Evolutionary conservation across 257 asterid species (phyloP), one percentile per base, ranked within the genome.

Genomic region (Solanum peruvianum): DNA sequence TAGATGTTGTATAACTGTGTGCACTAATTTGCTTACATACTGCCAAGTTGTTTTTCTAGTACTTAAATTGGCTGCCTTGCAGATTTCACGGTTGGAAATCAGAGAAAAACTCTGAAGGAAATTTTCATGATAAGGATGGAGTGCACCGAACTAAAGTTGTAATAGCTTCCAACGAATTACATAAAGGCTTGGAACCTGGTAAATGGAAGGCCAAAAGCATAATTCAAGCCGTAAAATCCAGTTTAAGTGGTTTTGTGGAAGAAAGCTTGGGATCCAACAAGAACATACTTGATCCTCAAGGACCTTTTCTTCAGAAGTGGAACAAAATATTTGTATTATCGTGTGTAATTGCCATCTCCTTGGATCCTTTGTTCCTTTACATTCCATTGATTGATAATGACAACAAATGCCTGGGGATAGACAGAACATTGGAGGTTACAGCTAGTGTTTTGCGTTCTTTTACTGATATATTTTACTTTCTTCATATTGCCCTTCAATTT

Each of bases 311-410:
- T 87, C 99, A 96, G 88, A 94, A 92, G 86, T 96, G 99, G 99
- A 97, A 97, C 88, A 96, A 97, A 93, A 93, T 96, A 88, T 97
- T 96, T 87, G 98, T 97, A 62, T 90, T 96, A 41, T 91, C 94
- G 4, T 96, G 98, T 85, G 89, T 97, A 87, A 25, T 96, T 89
- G 99, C 99, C n/a, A 92, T 97, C 90, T 97, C 99, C 52, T 91
- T 97, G 95, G 99, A 97, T 84, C 99, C 99, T 84, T 90, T 96
- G 93, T 97, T 96, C 89, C 93, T 97, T 87, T 97, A 97, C 91
- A 93, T 96, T 88, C 99, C 99, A 44, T 90, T 96, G 86, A 88
- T 97, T 71, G 89, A 94, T 71, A 91, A 90, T 41, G 91, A 85
- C 45, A 93, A 92, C 14, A 97, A 96, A 84, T 97, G 99, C 92